phyloP scores from a whole-genome alignment of 1,284 basidiomycete species.

The Trichosporon sp. region DNA sequence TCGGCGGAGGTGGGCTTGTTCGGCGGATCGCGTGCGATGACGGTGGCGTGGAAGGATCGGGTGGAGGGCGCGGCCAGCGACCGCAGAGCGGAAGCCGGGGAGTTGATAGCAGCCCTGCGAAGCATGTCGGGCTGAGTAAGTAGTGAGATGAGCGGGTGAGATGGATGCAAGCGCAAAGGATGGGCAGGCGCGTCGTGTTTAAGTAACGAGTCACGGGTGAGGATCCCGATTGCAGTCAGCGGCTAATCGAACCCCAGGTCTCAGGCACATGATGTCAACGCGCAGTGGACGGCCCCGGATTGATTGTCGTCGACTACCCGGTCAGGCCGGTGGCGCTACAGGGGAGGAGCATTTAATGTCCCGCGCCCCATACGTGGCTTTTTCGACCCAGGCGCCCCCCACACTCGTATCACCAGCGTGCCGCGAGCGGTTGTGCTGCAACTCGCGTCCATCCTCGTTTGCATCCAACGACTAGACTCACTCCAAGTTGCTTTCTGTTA shows the following conservation, averaged over 20 bases:
- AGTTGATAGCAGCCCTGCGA: background rate
- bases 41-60: slow-evolving; percentile 13
- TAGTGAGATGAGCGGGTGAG: background rate
- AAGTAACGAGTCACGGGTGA: background rate
- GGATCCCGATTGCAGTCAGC: background rate
- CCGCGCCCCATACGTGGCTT: background rate
- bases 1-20: slow-evolving; percentile 3
- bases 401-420: background rate
- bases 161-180: background rate
- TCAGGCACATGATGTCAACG: slow-evolving; percentile 5
- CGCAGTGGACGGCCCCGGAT: background rate
- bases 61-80: background rate
- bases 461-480: background rate
- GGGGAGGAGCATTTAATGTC: background rate
- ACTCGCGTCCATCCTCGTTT: background rate
- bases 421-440: background rate
- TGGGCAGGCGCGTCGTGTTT: background rate
- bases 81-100: background rate
- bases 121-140: background rate
- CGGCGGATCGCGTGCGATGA: slow-evolving; percentile 4
- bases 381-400: background rate
- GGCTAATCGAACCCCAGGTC: background rate
- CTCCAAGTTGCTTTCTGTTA: background rate
- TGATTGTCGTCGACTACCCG: background rate
- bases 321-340: background rate